Base-by-base conservation (phyloP, 495 filamentous ascomycete genomes). In the Annulohypoxylon stygium region DNA sequence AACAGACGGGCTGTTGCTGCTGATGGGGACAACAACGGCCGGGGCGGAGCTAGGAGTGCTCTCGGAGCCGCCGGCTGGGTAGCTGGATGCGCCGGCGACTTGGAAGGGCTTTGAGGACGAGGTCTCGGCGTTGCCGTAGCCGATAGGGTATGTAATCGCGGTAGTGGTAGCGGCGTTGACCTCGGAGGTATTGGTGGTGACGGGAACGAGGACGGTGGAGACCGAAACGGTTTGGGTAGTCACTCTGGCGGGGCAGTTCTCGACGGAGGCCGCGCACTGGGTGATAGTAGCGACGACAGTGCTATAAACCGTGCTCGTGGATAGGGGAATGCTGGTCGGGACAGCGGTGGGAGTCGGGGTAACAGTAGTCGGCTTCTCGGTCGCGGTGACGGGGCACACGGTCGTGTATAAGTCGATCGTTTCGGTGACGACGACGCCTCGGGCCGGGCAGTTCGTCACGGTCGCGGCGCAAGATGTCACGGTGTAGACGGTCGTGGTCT, bases 231-330 rank as follows among this genome's bases (percentile, higher is more conserved):
- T 70, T 53, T 82, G 75, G 33, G 81, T 86, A 11, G 80, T 83
- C 20, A 82, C 78, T 30, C 75, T 63, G 67, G 78, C 85, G 53
- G 88, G 87, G 82, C 89, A 90, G 79, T 88, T 77, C 10, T 84
- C 86, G 5, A 90, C 86, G 6, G 79, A 86, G 2, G 88, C 71
- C 0, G 85, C 83, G 74, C 88, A 91, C 75, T 83, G 83, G 6
- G 85, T 89, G 75, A 89, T 83, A 1, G 88, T 89, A 70, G 85
- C 79, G 67, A 82, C 78, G 50, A 78, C 86, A 30, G 89, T 91
- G 12, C 82, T 81, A 79, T 85, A 88, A 30, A 89, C 79, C 18
- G 88, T 89, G 64, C 80, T 82, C 20, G 78, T 81, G 23, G 76
- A 80, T 53, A 73, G 0, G 25, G 69, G 69, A 10, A 74, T 65